Evolutionary conservation across 78 protist genomes (phyloP), one percentile per base, ranked within the genome.

Genomic region (Dictyostelium purpureum): DNA sequence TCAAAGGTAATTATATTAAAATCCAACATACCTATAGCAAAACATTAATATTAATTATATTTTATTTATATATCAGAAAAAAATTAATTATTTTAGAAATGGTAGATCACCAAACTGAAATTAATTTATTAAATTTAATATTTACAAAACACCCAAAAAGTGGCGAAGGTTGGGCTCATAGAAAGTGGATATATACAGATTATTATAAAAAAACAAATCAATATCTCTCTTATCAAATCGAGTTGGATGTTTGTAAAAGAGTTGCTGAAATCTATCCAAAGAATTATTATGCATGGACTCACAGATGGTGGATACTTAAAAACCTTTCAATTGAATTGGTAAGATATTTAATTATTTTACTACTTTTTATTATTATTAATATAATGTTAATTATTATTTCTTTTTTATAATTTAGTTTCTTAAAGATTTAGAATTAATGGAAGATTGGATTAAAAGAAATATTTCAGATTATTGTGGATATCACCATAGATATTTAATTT

Each of bases 251-350:
- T 38, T 85, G 91, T 85, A 56, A 42, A 45, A 40, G 91, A 38
- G 91, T 85, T 12, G 91, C 82, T n/a, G 91, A 85, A 73, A 85
- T 85, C 51, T 85, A 85, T 35, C 91, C 91, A 42, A 85, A 73
- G 42, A 85, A 85, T 24, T 85, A 85, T 56, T 85, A 85, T 85
- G 75, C 91, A 3, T 85, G 91, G 91, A 70, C 80, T 31, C 91
- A 85, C 43, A 6, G 91, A 28, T 42, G 43, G 73, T 85, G 73
- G 77, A 1, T 65, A 11, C 45, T 85, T 45, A 28, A 73, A 14
- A 33, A 70, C 35, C 80, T 28, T 43, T 31, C 91, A 6, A 31
- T 21, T n/a, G 59, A 66, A 12, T 54, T 51, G 9, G 49, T 76
- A 52, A 1, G 81, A 52, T 16, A 21, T 52, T 52, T 52, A n/a